A percentile compares a stretch with the other conserved stretches of the same genome.
phyloP scores from a whole-genome alignment of 2,329 filamentous ascomycete species.

The Monosporascus sp. region DNA sequence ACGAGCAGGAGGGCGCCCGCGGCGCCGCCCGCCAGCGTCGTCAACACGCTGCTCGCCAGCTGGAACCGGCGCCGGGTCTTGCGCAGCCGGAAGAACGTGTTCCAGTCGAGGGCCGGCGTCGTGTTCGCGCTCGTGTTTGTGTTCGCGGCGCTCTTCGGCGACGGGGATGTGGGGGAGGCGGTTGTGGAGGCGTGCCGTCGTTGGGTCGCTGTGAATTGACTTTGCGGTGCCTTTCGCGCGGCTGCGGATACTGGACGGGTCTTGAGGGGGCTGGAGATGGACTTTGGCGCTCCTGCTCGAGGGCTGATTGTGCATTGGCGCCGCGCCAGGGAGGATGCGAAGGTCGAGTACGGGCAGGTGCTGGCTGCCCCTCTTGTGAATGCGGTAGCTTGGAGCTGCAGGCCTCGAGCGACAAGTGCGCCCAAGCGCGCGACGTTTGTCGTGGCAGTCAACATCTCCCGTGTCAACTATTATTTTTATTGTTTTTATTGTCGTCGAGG shows the following conservation, averaged over 20 bases:
- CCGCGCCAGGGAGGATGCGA: constrained; percentile 13
- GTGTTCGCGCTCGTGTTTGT: background rate
- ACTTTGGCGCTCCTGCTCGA: constrained; percentile 4
- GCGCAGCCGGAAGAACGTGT: constrained; percentile 87
- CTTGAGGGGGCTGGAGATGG: constrained; percentile 9
- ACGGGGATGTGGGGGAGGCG: constrained; percentile 19
- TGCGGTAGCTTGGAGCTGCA: constrained; percentile 21
- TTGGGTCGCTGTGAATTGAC: constrained; percentile 11
- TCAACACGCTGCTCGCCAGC: constrained; percentile 67
- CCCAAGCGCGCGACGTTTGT: constrained; percentile 22
- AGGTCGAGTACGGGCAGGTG: constrained; percentile 12
- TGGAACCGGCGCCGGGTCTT: constrained; percentile 80
- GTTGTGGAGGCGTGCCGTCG: constrained; percentile 23
- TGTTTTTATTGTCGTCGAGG: too few species aligned
- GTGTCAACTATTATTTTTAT: constrained; percentile 4
- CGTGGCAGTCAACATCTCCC: constrained; percentile 22
- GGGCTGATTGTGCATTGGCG: constrained; percentile 16
- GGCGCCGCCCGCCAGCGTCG: constrained; percentile 57
- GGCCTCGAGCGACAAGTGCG: constrained; percentile 20
- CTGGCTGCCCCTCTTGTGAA: constrained; percentile 17
- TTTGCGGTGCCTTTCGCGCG: constrained; percentile 12
- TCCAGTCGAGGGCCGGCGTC: constrained; percentile 64
- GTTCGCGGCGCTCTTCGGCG: constrained; percentile 24
- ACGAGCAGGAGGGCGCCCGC: constrained; percentile 62
- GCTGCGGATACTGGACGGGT: constrained; percentile 3